Conservation (phyloP, 2,329 filamentous ascomycete species). For the Byssothecium circinans region DNA sequence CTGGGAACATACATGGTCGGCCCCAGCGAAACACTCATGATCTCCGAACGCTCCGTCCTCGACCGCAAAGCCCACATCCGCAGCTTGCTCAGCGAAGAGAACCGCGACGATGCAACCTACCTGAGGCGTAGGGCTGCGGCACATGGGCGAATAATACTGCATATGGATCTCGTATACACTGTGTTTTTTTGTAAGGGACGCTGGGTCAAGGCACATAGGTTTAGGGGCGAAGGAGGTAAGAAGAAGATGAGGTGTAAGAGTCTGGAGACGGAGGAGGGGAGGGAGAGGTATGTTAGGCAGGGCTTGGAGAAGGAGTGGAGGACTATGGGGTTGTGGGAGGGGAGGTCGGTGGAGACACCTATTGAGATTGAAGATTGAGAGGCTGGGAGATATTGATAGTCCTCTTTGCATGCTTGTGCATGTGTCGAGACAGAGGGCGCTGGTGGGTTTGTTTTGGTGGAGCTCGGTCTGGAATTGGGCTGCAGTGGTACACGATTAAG, state of each 20-base stretch:
- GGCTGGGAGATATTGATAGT: too few species aligned
- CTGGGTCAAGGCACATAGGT: not conserved
- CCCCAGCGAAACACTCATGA: conserved; percentile 25
- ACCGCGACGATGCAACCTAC: not conserved
- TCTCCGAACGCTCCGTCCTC: conserved; percentile 25
- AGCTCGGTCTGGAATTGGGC: too few species aligned
- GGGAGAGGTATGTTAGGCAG: conserved; percentile 20
- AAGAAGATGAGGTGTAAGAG: conserved; percentile 11
- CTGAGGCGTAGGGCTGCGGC: conserved; percentile 17
- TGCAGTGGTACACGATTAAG: too few species aligned
- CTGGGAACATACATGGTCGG: conserved; percentile 21
- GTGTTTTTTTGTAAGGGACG: not conserved
- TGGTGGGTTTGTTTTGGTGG: too few species aligned
- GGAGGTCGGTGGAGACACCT: not conserved
- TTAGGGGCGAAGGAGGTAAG: not conserved
- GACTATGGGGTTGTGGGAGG: conserved; percentile 13
- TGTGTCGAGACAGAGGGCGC: too few species aligned
- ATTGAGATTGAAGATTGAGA: conserved; percentile 2
- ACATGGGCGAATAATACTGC: conserved; percentile 24
- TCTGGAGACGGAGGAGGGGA: conserved; percentile 19
- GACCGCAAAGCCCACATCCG: conserved; percentile 23
- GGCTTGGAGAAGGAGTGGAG: conserved; percentile 21
- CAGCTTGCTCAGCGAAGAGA: conserved; percentile 13
- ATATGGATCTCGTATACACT: conserved; percentile 13
- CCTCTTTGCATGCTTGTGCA: too few species aligned